These are phyloP conservation scores for Populus alba DNA, from an alignment of 345 rosid genomes.

Conservation along the genomic window DNA sequence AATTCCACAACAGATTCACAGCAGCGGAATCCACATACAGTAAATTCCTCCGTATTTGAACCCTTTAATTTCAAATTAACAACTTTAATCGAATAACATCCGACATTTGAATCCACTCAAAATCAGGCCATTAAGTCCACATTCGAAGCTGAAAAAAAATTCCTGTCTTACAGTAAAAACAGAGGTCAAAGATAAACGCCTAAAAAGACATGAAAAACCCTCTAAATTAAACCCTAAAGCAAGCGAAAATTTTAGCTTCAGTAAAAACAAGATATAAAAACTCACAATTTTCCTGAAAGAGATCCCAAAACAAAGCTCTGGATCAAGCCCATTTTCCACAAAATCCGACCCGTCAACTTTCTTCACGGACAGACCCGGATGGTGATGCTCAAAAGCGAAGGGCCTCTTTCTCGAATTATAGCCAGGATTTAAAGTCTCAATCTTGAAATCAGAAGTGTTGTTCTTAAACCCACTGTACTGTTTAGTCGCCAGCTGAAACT, in stretches of 20 bases:
- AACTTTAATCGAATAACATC: neutral
- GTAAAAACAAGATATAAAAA: neutral
- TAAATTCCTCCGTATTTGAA: neutral
- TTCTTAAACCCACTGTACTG: conserved; percentile 41
- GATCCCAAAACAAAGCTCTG: conserved; percentile 55
- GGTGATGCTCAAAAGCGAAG: conserved; percentile 8
- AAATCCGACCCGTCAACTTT: conserved; percentile 50
- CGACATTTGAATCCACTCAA: neutral
- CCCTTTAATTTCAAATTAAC: neutral
- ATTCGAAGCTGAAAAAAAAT: neutral
- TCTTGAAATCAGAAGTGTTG: conserved; percentile 49
- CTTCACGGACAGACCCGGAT: conserved; percentile 21
- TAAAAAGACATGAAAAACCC: neutral
- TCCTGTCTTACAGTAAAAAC: neutral
- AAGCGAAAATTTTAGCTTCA: neutral
- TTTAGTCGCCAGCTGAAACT: conserved; percentile 67
- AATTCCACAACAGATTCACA: neutral
- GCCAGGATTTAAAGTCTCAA: conserved; percentile 68
- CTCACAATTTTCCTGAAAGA: conserved; percentile 82
- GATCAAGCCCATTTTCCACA: conserved; percentile 58
- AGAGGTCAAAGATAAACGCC: neutral
- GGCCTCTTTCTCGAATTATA: conserved; percentile 23
- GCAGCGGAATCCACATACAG: neutral
- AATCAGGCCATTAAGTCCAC: neutral
- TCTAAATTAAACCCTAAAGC: neutral